Evolutionary conservation across 2,329 filamentous ascomycete species (phyloP).

Genomic region (Aureobasidium sp.): DNA sequence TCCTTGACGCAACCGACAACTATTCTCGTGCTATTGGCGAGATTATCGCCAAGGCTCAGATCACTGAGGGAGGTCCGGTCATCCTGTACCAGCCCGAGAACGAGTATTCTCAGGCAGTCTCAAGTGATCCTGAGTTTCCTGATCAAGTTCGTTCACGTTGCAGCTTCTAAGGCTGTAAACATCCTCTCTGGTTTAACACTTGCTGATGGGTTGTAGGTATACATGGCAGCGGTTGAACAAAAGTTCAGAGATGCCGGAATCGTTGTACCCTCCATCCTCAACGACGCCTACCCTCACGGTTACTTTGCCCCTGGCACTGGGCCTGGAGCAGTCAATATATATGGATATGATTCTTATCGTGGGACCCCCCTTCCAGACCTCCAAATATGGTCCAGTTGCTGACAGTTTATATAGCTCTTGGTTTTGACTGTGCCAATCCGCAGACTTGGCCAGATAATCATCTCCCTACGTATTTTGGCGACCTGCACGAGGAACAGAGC

Average conservation of each 20-base stretch:
- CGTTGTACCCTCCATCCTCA: slow-evolving; percentile 48
- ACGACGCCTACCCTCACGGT: slow-evolving; percentile 54
- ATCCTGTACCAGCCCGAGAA: slow-evolving; percentile 77
- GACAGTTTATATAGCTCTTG: slow-evolving; percentile 34
- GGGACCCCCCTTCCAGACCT: too few relatives aligned
- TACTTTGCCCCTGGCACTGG: slow-evolving; percentile 40
- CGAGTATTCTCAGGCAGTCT: slow-evolving; percentile 24
- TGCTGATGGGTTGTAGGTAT: slow-evolving; percentile 33
- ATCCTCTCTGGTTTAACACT: too few relatives aligned
- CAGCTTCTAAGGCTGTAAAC: too few relatives aligned
- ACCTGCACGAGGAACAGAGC: slow-evolving; percentile 50
- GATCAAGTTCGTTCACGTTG: slow-evolving; percentile 28
- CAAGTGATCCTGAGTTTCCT: slow-evolving; percentile 41
- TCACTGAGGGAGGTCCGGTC: slow-evolving; percentile 73
- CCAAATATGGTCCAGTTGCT: not conserved
- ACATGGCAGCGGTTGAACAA: slow-evolving; percentile 62
- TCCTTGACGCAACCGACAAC: slow-evolving; percentile 56
- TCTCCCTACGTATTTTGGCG: slow-evolving; percentile 49
- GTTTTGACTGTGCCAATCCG: slow-evolving; percentile 46
- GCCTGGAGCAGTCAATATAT: slow-evolving; percentile 43
- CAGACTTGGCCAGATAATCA: slow-evolving; percentile 48
- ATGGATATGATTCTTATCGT: slow-evolving; percentile 37
- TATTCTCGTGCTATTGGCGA: slow-evolving; percentile 39
- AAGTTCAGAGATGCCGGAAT: slow-evolving; percentile 54
- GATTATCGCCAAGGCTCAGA: slow-evolving; percentile 65